phyloP scores from a whole-genome alignment of 1,284 basidiomycete genomes.

The Coriolopsis trogii region DNA sequence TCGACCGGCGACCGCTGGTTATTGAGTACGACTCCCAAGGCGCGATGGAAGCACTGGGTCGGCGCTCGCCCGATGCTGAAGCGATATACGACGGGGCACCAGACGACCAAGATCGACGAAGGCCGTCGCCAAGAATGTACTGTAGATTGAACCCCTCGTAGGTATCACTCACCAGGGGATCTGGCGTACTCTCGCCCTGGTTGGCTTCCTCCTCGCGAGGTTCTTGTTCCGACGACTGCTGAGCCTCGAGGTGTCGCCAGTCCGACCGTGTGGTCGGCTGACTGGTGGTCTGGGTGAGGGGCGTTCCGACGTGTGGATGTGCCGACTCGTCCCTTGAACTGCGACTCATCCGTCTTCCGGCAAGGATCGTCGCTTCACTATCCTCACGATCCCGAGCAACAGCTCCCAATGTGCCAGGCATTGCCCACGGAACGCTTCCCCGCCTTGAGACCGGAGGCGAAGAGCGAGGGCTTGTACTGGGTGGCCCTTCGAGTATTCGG shows the following conservation, averaged over 20 bases:
- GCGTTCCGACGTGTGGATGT: not conserved
- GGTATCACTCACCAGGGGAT: constrained; percentile 17
- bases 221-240: constrained; percentile 19
- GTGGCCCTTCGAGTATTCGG: constrained; percentile 22
- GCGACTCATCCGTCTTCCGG: constrained; percentile 26
- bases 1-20: constrained; percentile 45
- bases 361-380: constrained; percentile 31
- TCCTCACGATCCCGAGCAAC: constrained; percentile 30
- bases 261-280: constrained; percentile 22
- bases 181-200: constrained; percentile 3
- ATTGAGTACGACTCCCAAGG: constrained; percentile 20
- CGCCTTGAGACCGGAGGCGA: constrained; percentile 21
- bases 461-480: constrained; percentile 14
- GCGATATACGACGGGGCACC: constrained; percentile 41
- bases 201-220: constrained; percentile 4
- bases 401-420: constrained; percentile 14
- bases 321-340: constrained; percentile 26
- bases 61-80: constrained; percentile 13
- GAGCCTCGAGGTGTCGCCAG: constrained; percentile 19
- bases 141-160: constrained; percentile 46
- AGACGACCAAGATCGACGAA: constrained; percentile 37
- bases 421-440: constrained; percentile 31
- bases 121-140: constrained; percentile 45
- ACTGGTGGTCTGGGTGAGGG: constrained; percentile 16
- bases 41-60: constrained; percentile 16